phyloP scores from a whole-genome alignment of 371 early-diverging fungal genomes.

The Apophysomyces variabilis region DNA sequence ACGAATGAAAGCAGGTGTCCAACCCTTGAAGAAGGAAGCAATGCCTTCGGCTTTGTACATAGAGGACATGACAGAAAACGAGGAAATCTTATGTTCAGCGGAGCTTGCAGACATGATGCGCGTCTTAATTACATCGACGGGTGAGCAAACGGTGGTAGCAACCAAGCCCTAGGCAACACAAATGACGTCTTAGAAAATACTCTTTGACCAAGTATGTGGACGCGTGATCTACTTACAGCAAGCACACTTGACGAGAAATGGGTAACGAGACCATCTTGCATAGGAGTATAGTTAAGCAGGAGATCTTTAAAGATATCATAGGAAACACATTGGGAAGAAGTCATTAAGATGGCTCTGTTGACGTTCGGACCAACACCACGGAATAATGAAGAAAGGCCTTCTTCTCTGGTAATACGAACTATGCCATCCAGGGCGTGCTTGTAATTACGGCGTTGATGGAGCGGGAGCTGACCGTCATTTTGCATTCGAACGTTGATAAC shows the following conservation, averaged over 20 bases:
- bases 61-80: conserved; percentile 35
- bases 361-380: conserved; percentile 68
- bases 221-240: conserved; percentile 42
- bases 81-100: conserved; percentile 40
- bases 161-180: conserved; percentile 54
- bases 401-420: conserved; percentile 59
- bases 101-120: conserved; percentile 67
- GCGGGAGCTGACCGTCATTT: conserved; percentile 69
- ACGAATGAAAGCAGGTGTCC: conserved; percentile 67
- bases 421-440: conserved; percentile 69
- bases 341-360: conserved; percentile 68
- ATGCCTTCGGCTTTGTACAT: conserved; percentile 67
- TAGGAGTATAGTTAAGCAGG: conserved; percentile 45
- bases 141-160: conserved; percentile 73
- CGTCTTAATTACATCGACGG: conserved; percentile 78
- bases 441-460: conserved; percentile 62
- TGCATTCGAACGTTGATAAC: conserved; percentile 75
- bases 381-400: conserved; percentile 58
- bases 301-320: conserved; percentile 64
- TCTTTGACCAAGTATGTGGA: background rate
- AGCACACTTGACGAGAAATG: conserved; percentile 67
- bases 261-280: conserved; percentile 57
- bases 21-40: conserved; percentile 73
- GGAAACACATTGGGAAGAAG: conserved; percentile 64
- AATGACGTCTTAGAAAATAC: background rate